A percentile compares a stretch with the other conserved stretches of the same genome.
Evolutionary conservation across 1,284 basidiomycete species (phyloP).

Genomic region (Ceraceosorus bombacis): DNA sequence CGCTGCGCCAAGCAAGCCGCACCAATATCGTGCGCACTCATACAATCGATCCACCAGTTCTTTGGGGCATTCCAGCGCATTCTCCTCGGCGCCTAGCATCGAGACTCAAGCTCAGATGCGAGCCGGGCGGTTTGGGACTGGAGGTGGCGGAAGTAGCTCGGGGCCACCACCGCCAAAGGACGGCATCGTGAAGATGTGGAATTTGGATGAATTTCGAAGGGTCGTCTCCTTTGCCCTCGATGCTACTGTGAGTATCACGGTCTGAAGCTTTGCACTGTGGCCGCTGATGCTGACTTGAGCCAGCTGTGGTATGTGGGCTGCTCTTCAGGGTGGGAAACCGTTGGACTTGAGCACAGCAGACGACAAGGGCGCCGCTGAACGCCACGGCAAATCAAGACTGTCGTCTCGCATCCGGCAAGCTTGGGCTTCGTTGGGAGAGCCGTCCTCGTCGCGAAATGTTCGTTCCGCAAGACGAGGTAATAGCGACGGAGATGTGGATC

Average conservation of each 20-base stretch:
- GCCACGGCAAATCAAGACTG: constrained; percentile 12
- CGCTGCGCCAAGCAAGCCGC: constrained; percentile 4
- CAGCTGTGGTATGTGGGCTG: too few relatives aligned
- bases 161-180: constrained; percentile 3
- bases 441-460: constrained; percentile 8
- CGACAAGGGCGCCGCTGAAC: constrained; percentile 2
- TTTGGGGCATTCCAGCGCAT: constrained; percentile 8
- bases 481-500: background rate
- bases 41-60: constrained; percentile 17
- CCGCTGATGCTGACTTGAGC: too few relatives aligned
- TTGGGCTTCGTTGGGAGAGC: constrained; percentile 15
- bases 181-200: constrained; percentile 34
- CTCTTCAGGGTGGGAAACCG: constrained; percentile 5
- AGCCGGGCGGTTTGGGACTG: constrained; percentile 20
- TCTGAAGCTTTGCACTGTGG: too few relatives aligned
- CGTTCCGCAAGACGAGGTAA: constrained; percentile 5
- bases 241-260: background rate
- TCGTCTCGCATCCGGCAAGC: constrained; percentile 23
- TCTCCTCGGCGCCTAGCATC: constrained; percentile 13
- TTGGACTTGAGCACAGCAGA: constrained; percentile 16
- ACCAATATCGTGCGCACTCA: constrained; percentile 24
- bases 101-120: constrained; percentile 26
- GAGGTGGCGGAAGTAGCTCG: constrained; percentile 13
- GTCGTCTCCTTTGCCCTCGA: constrained; percentile 28
- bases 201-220: constrained; percentile 26